These are phyloP conservation scores for Wallemia mellicola DNA, from an alignment of 1,284 basidiomycete genomes.

Conservation along the genomic window DNA sequence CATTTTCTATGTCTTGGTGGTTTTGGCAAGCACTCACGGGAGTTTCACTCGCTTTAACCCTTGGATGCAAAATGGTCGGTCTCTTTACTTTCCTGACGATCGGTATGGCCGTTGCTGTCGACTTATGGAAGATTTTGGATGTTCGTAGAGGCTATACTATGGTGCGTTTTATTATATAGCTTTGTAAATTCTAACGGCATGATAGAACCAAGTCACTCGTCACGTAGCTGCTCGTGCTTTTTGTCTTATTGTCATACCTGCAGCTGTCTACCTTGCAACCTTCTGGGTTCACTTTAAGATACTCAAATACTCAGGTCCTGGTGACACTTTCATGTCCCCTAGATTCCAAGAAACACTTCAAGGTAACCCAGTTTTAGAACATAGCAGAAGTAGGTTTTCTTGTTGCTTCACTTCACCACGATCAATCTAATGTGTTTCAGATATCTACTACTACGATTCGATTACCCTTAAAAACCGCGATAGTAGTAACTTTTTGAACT, in stretches of 20 bases:
- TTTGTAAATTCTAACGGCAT: neutral
- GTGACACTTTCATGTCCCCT: conserved; percentile 90
- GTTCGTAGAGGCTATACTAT: conserved; percentile 49
- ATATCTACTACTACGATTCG: conserved; percentile 74
- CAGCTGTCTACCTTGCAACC: conserved; percentile 72
- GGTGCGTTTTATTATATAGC: conserved; percentile 22
- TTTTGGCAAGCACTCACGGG: conserved; percentile 75
- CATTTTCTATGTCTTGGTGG: conserved; percentile 77
- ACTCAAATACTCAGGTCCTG: conserved; percentile 65
- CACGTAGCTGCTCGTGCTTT: conserved; percentile 66
- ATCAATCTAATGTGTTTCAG: conserved; percentile 18
- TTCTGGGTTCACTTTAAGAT: conserved; percentile 90
- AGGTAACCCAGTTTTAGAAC: conserved; percentile 70
- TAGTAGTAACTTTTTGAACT: conserved; percentile 75
- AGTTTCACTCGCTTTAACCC: conserved; percentile 70
- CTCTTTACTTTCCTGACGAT: conserved; percentile 69
- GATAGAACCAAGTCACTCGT: conserved; percentile 54
- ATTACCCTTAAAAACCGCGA: conserved; percentile 70
- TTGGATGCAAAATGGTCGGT: conserved; percentile 96
- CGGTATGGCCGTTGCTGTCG: conserved; percentile 66
- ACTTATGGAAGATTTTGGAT: conserved; percentile 86
- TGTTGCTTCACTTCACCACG: neutral
- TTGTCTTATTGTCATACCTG: conserved; percentile 64
- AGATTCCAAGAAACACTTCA: conserved; percentile 85
- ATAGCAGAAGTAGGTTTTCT: conserved; percentile 39